These are phyloP conservation scores for Ceratorhiza oryzae-sativae DNA, from an alignment of 1,284 basidiomycete species.

Conservation along the genomic window DNA sequence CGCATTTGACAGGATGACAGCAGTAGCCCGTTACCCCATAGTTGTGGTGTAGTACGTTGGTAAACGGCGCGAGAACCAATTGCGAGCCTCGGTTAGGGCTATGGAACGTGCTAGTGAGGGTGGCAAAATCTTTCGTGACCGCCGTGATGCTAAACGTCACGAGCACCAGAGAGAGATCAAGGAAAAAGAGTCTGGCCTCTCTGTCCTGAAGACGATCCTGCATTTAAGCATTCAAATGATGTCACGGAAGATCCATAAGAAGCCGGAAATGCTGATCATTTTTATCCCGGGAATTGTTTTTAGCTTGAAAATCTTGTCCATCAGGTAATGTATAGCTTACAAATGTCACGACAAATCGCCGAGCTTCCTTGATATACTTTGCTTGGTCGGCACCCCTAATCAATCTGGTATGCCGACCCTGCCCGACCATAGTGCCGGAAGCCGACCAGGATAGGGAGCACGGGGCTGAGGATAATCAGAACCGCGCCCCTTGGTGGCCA, in stretches of 20 bases:
- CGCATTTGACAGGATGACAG: background rate
- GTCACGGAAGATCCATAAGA: conserved; percentile 1
- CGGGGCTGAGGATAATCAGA: background rate
- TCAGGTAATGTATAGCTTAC: background rate
- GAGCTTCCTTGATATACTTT: background rate
- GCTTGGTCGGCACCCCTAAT: background rate
- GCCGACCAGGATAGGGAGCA: background rate
- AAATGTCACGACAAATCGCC: conserved; percentile 15
- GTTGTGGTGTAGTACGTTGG: background rate
- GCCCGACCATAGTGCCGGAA: background rate
- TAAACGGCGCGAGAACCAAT: background rate
- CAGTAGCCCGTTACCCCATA: background rate
- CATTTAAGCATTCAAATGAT: background rate
- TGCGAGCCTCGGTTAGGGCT: background rate
- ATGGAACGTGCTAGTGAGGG: background rate
- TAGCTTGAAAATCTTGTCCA: background rate
- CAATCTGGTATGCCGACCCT: background rate
- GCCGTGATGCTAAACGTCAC: background rate
- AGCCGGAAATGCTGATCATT: conserved; percentile 5
- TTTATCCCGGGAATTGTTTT: conserved; percentile 1
- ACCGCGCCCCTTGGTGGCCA: background rate
- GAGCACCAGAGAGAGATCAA: background rate
- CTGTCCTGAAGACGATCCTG: conserved; percentile 1
- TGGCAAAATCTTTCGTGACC: background rate
- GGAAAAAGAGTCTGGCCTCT: background rate